A percentile compares a stretch with the other conserved stretches of the same genome.
Evolutionary conservation across 805 yeast genomes (phyloP).

Genomic region (Candida ovalis): DNA sequence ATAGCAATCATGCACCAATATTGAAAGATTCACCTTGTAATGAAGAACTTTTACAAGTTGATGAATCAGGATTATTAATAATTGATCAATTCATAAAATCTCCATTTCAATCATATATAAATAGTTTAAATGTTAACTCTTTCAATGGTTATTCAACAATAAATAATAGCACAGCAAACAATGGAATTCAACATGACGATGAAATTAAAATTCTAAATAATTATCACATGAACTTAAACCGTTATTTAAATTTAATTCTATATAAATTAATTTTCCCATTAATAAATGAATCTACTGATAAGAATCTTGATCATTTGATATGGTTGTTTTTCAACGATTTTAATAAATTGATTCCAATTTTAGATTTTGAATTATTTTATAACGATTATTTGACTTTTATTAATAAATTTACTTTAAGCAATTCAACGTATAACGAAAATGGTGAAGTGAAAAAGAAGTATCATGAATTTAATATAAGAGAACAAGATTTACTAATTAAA

Average conservation of each 20-base stretch:
- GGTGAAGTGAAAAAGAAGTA: constrained; percentile 38
- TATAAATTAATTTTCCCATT: constrained; percentile 33
- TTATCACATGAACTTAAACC: constrained; percentile 34
- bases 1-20: background rate
- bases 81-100: constrained; percentile 28
- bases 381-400: constrained; percentile 48
- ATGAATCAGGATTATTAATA: constrained; percentile 19
- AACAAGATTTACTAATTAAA: constrained; percentile 41
- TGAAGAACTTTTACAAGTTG: constrained; percentile 6
- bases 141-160: constrained; percentile 29
- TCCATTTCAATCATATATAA: constrained; percentile 22
- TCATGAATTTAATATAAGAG: constrained; percentile 30
- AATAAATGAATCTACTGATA: constrained; percentile 23
- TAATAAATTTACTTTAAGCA: constrained; percentile 32
- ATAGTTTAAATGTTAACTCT: constrained; percentile 22
- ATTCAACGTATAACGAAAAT: constrained; percentile 36
- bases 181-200: constrained; percentile 4
- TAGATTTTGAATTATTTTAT: constrained; percentile 51
- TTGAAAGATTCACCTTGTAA: background rate
- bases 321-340: constrained; percentile 48
- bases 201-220: constrained; percentile 24
- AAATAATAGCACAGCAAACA: constrained; percentile 1
- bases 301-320: constrained; percentile 41
- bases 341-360: constrained; percentile 51
- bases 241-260: constrained; percentile 31